Percentiles rank a stretch among this genome's conserved stretches.
Evolutionary conservation across 495 filamentous ascomycete species (phyloP).

Genomic region (Sphaerosporella brunnea): DNA sequence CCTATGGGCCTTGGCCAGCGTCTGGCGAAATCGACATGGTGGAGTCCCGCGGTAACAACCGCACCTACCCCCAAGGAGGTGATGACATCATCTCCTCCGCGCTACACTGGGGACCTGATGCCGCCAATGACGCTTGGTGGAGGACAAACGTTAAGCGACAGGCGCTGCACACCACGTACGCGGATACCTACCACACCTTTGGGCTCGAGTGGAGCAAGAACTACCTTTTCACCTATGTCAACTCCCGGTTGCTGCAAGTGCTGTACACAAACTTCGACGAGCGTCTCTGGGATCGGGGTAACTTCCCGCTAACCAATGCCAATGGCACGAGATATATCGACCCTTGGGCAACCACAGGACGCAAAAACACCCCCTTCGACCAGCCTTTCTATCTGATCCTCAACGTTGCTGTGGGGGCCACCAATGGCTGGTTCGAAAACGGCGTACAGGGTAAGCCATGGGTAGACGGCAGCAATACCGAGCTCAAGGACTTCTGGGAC

Average conservation of each 20-base stretch:
- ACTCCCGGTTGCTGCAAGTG: constrained; percentile 61
- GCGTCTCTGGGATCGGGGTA: constrained; percentile 54
- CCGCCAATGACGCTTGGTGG: constrained; percentile 51
- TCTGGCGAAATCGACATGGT: constrained; percentile 78
- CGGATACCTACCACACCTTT: constrained; percentile 49
- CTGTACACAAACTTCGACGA: constrained; percentile 60
- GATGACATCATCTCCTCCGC: constrained; percentile 69
- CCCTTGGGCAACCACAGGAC: constrained; percentile 48
- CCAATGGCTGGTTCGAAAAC: constrained; percentile 74
- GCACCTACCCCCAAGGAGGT: constrained; percentile 53
- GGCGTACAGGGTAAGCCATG: constrained; percentile 55
- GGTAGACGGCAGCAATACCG: constrained; percentile 47
- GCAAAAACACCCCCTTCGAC: constrained; percentile 56
- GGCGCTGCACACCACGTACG: constrained; percentile 60
- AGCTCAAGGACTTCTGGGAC: constrained; percentile 58
- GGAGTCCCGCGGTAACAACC: constrained; percentile 66
- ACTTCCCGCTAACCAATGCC: constrained; percentile 46
- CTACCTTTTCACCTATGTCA: constrained; percentile 73
- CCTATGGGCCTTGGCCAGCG: constrained; percentile 58
- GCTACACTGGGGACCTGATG: constrained; percentile 61
- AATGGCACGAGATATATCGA: constrained; percentile 54
- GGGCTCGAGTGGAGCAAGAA: constrained; percentile 77
- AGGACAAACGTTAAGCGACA: constrained; percentile 55
- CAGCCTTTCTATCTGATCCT: constrained; percentile 65
- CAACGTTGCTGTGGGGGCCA: constrained; percentile 65